A percentile compares a stretch with the other conserved stretches of the same genome.
phyloP scores from a whole-genome alignment of 176 grass and related monocot species.

The Oryza brachyantha region DNA sequence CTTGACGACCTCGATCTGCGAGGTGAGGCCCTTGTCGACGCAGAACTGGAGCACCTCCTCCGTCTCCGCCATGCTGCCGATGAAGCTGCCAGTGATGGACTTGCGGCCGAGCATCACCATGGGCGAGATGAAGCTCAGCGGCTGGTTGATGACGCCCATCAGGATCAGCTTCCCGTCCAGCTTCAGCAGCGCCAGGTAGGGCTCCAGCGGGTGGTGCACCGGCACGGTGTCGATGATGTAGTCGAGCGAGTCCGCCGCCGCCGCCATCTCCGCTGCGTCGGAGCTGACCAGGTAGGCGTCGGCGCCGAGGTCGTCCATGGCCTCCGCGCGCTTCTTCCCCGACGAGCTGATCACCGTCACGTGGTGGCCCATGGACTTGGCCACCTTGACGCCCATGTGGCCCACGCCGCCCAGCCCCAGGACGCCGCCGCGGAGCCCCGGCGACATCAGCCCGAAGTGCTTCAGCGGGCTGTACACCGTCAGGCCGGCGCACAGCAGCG shows the following conservation, averaged over 20 bases:
- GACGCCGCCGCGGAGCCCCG: conserved; percentile 64
- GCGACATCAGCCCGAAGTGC: conserved; percentile 63
- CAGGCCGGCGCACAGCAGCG: conserved; percentile 84
- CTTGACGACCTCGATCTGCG: conserved; percentile 90
- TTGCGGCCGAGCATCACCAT: conserved; percentile 91
- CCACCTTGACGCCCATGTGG: conserved; percentile 94
- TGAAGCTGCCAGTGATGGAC: conserved; percentile 82
- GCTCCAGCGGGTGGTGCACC: conserved; percentile 73
- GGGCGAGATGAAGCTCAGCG: conserved; percentile 74
- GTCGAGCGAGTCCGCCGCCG: conserved; percentile 61
- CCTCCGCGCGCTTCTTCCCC: conserved; percentile 67
- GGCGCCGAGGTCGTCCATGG: conserved; percentile 80
- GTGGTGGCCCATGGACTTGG: conserved; percentile 92
- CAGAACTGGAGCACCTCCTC: conserved; percentile 77
- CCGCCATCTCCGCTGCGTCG: conserved; percentile 51
- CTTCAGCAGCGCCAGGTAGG: conserved; percentile 78
- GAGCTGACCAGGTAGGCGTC: conserved; percentile 88
- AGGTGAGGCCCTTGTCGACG: conserved; percentile 70
- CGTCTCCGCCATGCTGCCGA: conserved; percentile 79
- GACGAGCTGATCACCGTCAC: conserved; percentile 97
- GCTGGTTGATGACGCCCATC: conserved; percentile 81
- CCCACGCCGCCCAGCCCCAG: conserved; percentile 89
- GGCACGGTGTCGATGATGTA: conserved; percentile 98
- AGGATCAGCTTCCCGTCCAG: conserved; percentile 78
- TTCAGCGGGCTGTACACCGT: conserved; percentile 97